phyloP scores from a whole-genome alignment of 1,284 basidiomycete genomes.

The Sporisorium exsertum region DNA sequence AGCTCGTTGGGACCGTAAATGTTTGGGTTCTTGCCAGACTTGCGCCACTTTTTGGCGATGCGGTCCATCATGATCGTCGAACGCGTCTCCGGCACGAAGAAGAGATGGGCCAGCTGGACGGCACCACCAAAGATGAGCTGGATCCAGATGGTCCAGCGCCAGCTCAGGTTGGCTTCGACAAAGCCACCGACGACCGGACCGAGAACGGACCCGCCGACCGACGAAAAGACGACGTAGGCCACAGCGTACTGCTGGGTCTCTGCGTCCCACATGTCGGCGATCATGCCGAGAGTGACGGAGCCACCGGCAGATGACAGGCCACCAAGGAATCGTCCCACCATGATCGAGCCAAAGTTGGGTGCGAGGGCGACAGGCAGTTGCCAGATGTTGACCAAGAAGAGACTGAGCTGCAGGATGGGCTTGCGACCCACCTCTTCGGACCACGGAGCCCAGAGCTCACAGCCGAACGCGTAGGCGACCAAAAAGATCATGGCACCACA shows the following conservation, averaged over 20 bases:
- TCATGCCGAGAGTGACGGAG: constrained; percentile 70
- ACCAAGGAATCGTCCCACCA: constrained; percentile 69
- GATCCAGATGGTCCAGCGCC: constrained; percentile 70
- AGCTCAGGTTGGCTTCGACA: constrained; percentile 33
- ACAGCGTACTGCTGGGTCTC: constrained; percentile 68
- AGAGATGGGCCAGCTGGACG: constrained; percentile 70
- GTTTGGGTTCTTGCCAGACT: constrained; percentile 47
- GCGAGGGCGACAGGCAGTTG: constrained; percentile 46
- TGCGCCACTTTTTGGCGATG: constrained; percentile 69
- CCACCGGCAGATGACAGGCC: constrained; percentile 70
- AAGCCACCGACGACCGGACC: constrained; percentile 66
- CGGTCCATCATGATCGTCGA: constrained; percentile 70
- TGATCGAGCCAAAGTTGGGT: constrained; percentile 65
- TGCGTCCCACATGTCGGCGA: constrained; percentile 67
- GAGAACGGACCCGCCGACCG: constrained; percentile 70
- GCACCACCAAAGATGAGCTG: constrained; percentile 70
- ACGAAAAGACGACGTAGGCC: constrained; percentile 64
- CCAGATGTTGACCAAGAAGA: constrained; percentile 70
- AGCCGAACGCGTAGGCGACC: constrained; percentile 70
- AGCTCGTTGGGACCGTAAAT: constrained; percentile 70
- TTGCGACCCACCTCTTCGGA: constrained; percentile 68
- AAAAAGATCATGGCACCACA: constrained; percentile 69
- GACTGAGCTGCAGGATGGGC: constrained; percentile 65
- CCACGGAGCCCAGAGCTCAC: constrained; percentile 67
- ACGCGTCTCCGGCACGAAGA: constrained; percentile 71